These are phyloP conservation scores for Dichotomocladium elegans DNA, from an alignment of 371 early-diverging fungal genomes.

Conservation along the genomic window DNA sequence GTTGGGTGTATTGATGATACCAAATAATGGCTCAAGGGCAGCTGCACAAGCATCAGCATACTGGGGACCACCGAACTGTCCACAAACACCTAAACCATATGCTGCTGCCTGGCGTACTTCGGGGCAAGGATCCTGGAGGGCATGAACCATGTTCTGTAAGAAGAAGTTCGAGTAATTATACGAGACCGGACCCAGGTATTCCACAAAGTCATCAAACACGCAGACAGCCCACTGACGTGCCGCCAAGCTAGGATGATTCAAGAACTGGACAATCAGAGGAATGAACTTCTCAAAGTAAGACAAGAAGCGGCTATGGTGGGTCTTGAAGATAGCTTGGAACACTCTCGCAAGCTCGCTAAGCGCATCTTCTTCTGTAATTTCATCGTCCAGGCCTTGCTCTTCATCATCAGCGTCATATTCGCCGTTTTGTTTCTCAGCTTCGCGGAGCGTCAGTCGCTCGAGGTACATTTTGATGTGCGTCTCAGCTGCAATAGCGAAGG, in stretches of 20 bases:
- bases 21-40: conserved; percentile 63
- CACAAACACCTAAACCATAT: conserved; percentile 89
- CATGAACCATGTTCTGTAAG: conserved; percentile 59
- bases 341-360: conserved; percentile 74
- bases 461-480: conserved; percentile 70
- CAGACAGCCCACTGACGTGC: conserved; percentile 90
- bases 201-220: conserved; percentile 86
- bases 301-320: conserved; percentile 68
- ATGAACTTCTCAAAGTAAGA: conserved; percentile 77
- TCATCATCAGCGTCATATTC: conserved; percentile 92
- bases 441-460: conserved; percentile 66
- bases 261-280: conserved; percentile 61
- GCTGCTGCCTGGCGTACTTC: conserved; percentile 91
- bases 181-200: conserved; percentile 82
- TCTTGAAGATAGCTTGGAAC: conserved; percentile 70
- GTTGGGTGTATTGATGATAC: conserved; percentile 59
- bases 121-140: conserved; percentile 56
- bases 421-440: conserved; percentile 64
- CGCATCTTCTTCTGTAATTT: conserved; percentile 77
- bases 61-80: conserved; percentile 76
- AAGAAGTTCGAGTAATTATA: conserved; percentile 71
- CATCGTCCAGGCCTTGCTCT: conserved; percentile 76
- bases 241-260: conserved; percentile 59
- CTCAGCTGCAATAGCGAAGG: conserved; percentile 63
- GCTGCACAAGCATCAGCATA: conserved; percentile 67